phyloP scores from a whole-genome alignment of 768 basidiomycete genomes.

The Trametes coccinea region DNA sequence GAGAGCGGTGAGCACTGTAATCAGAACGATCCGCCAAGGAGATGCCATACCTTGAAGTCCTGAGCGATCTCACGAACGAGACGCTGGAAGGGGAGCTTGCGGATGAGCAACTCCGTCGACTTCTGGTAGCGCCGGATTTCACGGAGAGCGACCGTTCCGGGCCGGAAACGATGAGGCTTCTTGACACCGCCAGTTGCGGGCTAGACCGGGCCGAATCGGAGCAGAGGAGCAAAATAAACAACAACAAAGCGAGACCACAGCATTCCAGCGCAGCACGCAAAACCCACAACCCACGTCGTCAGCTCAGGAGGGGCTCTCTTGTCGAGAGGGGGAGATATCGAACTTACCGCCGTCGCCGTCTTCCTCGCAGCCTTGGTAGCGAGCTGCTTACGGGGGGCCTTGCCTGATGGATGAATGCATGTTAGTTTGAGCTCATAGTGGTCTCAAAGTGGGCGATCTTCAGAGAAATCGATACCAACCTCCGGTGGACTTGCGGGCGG shows the following conservation, averaged over 20 bases:
- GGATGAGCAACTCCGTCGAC: slow-evolving; percentile 97
- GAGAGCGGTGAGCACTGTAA: slow-evolving; percentile 46
- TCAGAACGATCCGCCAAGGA: slow-evolving; percentile 73
- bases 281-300: slow-evolving; percentile 25
- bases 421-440: slow-evolving; percentile 27
- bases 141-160: slow-evolving; percentile 98
- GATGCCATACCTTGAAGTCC: slow-evolving; percentile 75
- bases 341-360: slow-evolving; percentile 36
- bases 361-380: slow-evolving; percentile 48
- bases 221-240: slow-evolving; percentile 17
- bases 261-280: slow-evolving; percentile 17
- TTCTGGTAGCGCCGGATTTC: slow-evolving; percentile 99
- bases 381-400: slow-evolving; percentile 46
- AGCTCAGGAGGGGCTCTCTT: slow-evolving; percentile 19
- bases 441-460: slow-evolving; percentile 21
- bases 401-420: slow-evolving; percentile 31
- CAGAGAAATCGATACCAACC: slow-evolving; percentile 50
- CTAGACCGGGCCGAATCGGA: slow-evolving; percentile 18
- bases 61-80: slow-evolving; percentile 94
- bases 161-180: slow-evolving; percentile 98
- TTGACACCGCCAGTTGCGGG: slow-evolving; percentile 84
- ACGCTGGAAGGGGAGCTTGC: slow-evolving; percentile 99
- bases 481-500: slow-evolving; percentile 99
- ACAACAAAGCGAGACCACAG: slow-evolving; percentile 19
- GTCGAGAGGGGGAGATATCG: slow-evolving; percentile 6